phyloP scores from a whole-genome alignment of 495 filamentous ascomycete species.

The Trichoderma erinaceum region DNA sequence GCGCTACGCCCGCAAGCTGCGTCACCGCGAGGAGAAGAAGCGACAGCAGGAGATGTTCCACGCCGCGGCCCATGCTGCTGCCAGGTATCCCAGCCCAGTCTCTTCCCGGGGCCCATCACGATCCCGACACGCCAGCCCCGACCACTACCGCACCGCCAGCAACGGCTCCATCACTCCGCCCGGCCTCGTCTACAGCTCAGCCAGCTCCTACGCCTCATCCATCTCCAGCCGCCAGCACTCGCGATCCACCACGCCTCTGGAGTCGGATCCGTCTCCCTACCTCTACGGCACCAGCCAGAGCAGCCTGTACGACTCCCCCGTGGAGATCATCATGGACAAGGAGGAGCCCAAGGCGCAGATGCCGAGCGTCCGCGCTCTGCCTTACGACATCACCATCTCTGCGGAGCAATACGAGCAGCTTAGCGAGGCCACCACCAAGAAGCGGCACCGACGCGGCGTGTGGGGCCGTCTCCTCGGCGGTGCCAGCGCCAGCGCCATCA shows the following conservation, averaged over 20 bases:
- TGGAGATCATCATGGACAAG: slow-evolving; percentile 30
- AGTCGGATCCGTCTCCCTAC: slow-evolving; percentile 27
- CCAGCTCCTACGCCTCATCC: slow-evolving; percentile 33
- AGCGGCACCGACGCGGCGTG: slow-evolving; percentile 34
- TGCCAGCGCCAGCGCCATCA: slow-evolving; percentile 15
- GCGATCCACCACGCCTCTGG: slow-evolving; percentile 40
- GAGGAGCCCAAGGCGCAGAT: slow-evolving; percentile 17
- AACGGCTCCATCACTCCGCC: slow-evolving; percentile 34
- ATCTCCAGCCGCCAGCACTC: slow-evolving; percentile 28
- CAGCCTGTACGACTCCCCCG: slow-evolving; percentile 35
- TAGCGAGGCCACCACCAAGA: slow-evolving; percentile 30
- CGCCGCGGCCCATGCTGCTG: slow-evolving; percentile 14
- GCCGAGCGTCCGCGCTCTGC: slow-evolving; percentile 29
- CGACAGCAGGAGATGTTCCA: slow-evolving; percentile 28
- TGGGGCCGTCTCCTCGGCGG: slow-evolving; percentile 36
- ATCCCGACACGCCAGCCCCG: slow-evolving; percentile 28
- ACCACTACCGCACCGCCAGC: slow-evolving; percentile 25
- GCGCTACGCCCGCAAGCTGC: slow-evolving; percentile 33
- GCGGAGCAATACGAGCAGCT: slow-evolving; percentile 35
- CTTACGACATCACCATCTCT: slow-evolving; percentile 45
- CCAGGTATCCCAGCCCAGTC: slow-evolving; percentile 31
- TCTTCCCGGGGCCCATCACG: slow-evolving; percentile 34
- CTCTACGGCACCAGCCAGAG: slow-evolving; percentile 28
- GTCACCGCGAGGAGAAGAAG: slow-evolving; percentile 38
- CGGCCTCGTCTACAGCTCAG: slow-evolving; percentile 37